Evolutionary conservation across 805 yeast species (phyloP).

Genomic region (Yamadazyma phyllophila): DNA sequence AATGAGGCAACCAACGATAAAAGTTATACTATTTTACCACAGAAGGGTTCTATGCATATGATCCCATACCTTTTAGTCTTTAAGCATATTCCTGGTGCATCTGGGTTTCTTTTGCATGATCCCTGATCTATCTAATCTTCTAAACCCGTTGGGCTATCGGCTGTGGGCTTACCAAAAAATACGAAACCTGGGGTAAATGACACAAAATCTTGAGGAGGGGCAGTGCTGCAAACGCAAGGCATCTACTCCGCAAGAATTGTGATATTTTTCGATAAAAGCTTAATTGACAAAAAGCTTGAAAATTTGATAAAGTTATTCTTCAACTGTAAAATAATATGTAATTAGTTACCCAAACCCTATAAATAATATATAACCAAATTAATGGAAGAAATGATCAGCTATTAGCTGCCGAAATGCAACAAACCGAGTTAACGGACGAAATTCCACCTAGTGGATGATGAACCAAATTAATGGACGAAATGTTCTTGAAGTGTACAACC

Average conservation of each 20-base stretch:
- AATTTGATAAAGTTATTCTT: not conserved
- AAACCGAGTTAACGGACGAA: conserved; percentile 10
- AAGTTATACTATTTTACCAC: not conserved
- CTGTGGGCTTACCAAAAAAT: not conserved
- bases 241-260: not conserved
- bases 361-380: conserved; percentile 5
- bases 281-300: too few species aligned
- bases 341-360: conserved; percentile 5
- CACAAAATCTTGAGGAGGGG: conserved; percentile 1
- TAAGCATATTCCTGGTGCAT: too few species aligned
- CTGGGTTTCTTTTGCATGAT: too few species aligned
- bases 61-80: too few species aligned
- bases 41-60: not conserved
- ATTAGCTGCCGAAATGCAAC: conserved; percentile 7
- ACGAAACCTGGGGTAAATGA: conserved; percentile 8
- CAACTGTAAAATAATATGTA: too few species aligned
- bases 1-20: not conserved
- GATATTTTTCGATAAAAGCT: not conserved
- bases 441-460: conserved; percentile 2
- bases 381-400: conserved; percentile 8
- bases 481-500: conserved; percentile 3
- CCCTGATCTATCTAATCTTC: too few species aligned
- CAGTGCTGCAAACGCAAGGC: not conserved
- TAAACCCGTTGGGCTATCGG: too few species aligned
- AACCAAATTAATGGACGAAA: conserved; percentile 8